Evolutionary conservation across 2,329 filamentous ascomycete species (phyloP).

Genomic region (Aspergillus cejpii): DNA sequence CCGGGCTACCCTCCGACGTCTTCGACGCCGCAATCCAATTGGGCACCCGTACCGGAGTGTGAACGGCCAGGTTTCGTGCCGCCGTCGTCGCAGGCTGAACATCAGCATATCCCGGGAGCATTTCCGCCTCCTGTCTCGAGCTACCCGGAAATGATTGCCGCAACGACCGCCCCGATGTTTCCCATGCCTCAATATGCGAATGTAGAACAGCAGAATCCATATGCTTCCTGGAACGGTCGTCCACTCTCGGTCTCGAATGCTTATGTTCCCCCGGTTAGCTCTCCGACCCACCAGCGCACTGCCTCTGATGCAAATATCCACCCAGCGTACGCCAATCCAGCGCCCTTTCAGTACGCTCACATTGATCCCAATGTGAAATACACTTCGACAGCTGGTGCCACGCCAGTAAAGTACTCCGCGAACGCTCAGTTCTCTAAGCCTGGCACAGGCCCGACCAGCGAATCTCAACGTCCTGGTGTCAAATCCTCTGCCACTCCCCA

Average conservation of each 20-base stretch:
- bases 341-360: slow-evolving; percentile 37
- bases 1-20: slow-evolving; percentile 12
- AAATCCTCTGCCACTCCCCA: slow-evolving; percentile 17
- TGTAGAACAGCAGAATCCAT: slow-evolving; percentile 16
- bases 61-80: slow-evolving; percentile 40
- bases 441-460: slow-evolving; percentile 3
- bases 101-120: slow-evolving; percentile 26
- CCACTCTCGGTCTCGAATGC: slow-evolving; percentile 10
- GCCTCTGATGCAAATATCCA: slow-evolving; percentile 23
- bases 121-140: slow-evolving; percentile 24
- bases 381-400: slow-evolving; percentile 24
- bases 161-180: slow-evolving; percentile 17
- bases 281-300: slow-evolving; percentile 28
- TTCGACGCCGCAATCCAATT: slow-evolving; percentile 23
- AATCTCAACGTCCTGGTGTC: slow-evolving; percentile 7
- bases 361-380: slow-evolving; percentile 37
- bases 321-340: slow-evolving; percentile 27
- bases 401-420: slow-evolving; percentile 21
- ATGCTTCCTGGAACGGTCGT: slow-evolving; percentile 16
- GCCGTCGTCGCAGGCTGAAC: slow-evolving; percentile 27
- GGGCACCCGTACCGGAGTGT: slow-evolving; percentile 37
- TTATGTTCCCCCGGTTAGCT: slow-evolving; percentile 9
- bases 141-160: slow-evolving; percentile 17
- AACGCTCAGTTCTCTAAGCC: slow-evolving; percentile 24
- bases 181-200: slow-evolving; percentile 31